Base-by-base conservation (phyloP, 176 grass and related monocot species). In the Saccharum spontaneum region DNA sequence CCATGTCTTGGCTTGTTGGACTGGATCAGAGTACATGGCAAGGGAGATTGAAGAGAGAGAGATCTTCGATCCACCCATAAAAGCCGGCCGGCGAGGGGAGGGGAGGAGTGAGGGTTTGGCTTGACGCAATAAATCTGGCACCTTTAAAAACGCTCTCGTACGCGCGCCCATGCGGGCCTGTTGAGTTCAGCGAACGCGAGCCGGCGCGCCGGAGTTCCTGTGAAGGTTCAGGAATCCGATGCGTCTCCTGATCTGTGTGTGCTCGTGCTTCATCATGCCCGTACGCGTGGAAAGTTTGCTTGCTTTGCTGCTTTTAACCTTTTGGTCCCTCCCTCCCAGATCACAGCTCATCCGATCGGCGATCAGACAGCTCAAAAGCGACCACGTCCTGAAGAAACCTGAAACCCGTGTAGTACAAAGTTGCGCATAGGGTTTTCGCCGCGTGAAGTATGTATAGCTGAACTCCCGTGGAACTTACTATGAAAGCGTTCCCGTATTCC, bases 201-300 rank as follows among this genome's bases (percentile, higher is more conserved):
- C 69, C 30, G 30, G 4, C 39, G 10, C 76, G 20, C 31, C 67
- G 48, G 76, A 43, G 80, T 84, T 90, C 89, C 34, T 84, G 89
- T 84, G 85, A 90, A 71, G 50, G 62, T 76, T 71, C 81, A 76
- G 85, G 89, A 90, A 90, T 90, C 85, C 89, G 80, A 90, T 87
- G 85, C 31, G 52, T 11, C 24, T 26, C 57, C 20, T 49, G 1
- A 4, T 16, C 4, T 9, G 12, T 48, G 4, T 41, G 69, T 76
- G 89, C 6, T 41, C 20, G 48, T 50, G 48, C 5, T 49, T 6
- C 48, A 6, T 50, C 48, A 17, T 50, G 48, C 48, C 52, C 52
- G 50, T 54, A 54, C 50, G 17, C 52, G 23, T 39, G 55, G 55
- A 82, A 67, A 71, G 23, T 20, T 23, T 5, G 78, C 62, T 50